Base-by-base conservation (phyloP, 2,329 filamentous ascomycete species). In the Trichoderma oligosporum region DNA sequence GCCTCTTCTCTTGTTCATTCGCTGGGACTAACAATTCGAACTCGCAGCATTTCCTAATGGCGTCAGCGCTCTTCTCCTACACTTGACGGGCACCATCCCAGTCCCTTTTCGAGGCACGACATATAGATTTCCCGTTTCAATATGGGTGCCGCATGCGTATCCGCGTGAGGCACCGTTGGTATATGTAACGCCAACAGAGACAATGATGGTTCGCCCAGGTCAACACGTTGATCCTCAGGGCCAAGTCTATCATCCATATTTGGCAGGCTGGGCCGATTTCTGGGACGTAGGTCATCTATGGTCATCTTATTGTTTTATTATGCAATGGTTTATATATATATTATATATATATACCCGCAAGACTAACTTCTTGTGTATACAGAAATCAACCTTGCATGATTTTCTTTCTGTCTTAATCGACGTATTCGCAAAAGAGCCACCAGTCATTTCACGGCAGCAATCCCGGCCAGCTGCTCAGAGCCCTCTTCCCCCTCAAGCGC, bases 201-300 rank as follows among this genome's bases (percentile, higher is more conserved):
- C 85, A 62, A 97, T 99, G 91, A 75, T 88, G 63, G 87, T 99
- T 39, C 83, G 93, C 18, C 91, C 92, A 1, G 94, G 94, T 0
- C 94, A 99, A 69, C 91, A 99, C 76, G 91, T 99, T 60, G 91
- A 94, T 67, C 86, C 89, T 4, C 93, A 97, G 67, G 94, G 94
- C 24, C 87, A 89, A 70, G 84, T 97, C 62, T 99, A 97, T 70
- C 94, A 99, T 70, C 94, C 94, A 35, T 99, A 97, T 71, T 77
- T 99, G 45, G 89, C 91, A 29, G 86, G 91, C 61, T 99, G 94
- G 94, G 77, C 81, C 29, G 85, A 90, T 63, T 93, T 89, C 65
- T 94, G 89, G 88, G 90, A 96, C 83, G 90, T 95, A 72, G 76
- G 88, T 60, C 38, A n/a, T 47, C n/a, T 14, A 44, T 20, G 14